A percentile compares a stretch with the other conserved stretches of the same genome.
phyloP scores from a whole-genome alignment of 805 yeast genomes.

The Spathaspora hagerdaliae region DNA sequence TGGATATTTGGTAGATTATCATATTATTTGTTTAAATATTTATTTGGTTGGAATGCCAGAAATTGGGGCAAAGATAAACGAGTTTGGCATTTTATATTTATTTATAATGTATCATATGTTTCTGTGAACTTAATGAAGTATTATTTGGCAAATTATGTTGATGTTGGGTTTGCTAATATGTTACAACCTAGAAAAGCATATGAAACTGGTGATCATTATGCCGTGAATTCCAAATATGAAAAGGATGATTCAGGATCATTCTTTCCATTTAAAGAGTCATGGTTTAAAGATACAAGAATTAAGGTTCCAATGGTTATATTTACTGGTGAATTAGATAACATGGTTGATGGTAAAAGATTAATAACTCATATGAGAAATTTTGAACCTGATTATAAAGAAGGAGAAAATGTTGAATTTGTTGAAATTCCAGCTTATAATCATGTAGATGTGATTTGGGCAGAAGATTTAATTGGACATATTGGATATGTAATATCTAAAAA shows the following conservation, averaged over 20 bases:
- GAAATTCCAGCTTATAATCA: slow-evolving; percentile 70
- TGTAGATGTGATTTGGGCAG: slow-evolving; percentile 91
- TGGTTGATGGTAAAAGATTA: slow-evolving; percentile 74
- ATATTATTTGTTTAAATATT: slow-evolving; percentile 78
- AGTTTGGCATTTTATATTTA: slow-evolving; percentile 68
- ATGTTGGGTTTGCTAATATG: slow-evolving; percentile 38
- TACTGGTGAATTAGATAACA: slow-evolving; percentile 66
- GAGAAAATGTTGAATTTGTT: slow-evolving; percentile 32
- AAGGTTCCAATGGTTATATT: slow-evolving; percentile 61
- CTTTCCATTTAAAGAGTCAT: slow-evolving; percentile 47
- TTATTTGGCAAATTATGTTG: slow-evolving; percentile 63
- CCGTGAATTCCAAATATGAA: slow-evolving; percentile 16
- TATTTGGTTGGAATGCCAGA: slow-evolving; percentile 82
- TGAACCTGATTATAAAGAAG: slow-evolving; percentile 46
- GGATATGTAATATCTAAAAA: slow-evolving; percentile 39
- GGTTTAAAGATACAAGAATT: slow-evolving; percentile 43
- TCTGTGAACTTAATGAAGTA: slow-evolving; percentile 81
- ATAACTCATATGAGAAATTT: slow-evolving; percentile 56
- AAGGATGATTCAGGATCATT: slow-evolving; percentile 37
- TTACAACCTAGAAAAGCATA: slow-evolving; percentile 30
- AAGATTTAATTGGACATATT: slow-evolving; percentile 61
- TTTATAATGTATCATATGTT: slow-evolving; percentile 82
- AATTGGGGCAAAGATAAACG: slow-evolving; percentile 62
- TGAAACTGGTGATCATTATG: slow-evolving; percentile 17
- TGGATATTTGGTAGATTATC: slow-evolving; percentile 57